Evolutionary conservation across 768 basidiomycete genomes (phyloP).

Genomic region (Peribolospora baueri): DNA sequence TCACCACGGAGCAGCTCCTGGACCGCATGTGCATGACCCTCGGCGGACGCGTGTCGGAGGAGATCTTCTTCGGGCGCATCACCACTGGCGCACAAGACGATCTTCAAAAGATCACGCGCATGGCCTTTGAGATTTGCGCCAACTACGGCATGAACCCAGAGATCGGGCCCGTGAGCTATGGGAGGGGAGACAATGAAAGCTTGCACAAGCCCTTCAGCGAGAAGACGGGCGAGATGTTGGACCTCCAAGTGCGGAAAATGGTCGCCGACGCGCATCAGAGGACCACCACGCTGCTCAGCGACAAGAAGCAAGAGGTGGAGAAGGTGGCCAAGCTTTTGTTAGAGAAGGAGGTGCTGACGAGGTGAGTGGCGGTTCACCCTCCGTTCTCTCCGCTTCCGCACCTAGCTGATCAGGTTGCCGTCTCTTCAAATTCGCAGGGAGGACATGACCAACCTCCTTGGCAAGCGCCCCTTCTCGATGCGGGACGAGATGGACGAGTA

Average conservation of each 20-base stretch:
- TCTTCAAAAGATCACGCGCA: constrained; percentile 85
- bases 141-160: constrained; percentile 71
- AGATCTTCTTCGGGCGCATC: constrained; percentile 85
- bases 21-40: constrained; percentile 98
- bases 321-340: constrained; percentile 73
- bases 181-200: constrained; percentile 51
- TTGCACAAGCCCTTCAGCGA: constrained; percentile 98
- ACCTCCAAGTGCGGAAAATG: constrained; percentile 82
- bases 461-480: constrained; percentile 55
- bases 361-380: constrained; percentile 29
- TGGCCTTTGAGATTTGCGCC: constrained; percentile 52
- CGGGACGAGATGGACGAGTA: constrained; percentile 91
- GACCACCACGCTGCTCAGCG: constrained; percentile 53
- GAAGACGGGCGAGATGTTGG: constrained; percentile 83
- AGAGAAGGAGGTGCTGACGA: constrained; percentile 86
- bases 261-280: constrained; percentile 65
- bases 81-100: constrained; percentile 98
- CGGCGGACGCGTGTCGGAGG: constrained; percentile 90
- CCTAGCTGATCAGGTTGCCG: not conserved
- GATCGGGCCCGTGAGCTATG: constrained; percentile 86
- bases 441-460: constrained; percentile 63
- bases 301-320: constrained; percentile 68
- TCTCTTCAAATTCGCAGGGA: constrained; percentile 27
- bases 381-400: not conserved
- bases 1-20: constrained; percentile 77